Evolutionary conservation across 768 basidiomycete species (phyloP).

Genomic region (Galerina sulciceps): DNA sequence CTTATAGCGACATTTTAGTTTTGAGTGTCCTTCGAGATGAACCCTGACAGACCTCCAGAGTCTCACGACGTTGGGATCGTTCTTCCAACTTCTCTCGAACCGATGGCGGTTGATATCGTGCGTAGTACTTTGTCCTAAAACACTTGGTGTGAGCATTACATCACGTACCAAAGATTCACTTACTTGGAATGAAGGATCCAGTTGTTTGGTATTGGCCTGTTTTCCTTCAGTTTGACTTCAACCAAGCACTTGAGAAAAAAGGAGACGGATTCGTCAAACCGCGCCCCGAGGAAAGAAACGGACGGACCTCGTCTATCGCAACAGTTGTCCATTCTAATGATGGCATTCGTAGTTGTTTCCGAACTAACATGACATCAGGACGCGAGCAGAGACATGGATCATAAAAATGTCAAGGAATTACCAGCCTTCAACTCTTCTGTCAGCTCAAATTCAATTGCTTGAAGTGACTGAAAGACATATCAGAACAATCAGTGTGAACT

Average conservation of each 20-base stretch:
- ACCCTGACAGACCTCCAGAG: slow-evolving; percentile 47
- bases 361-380: slow-evolving; percentile 39
- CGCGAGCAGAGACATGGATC: background rate
- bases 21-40: background rate
- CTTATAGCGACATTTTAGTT: slow-evolving; percentile 23
- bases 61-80: slow-evolving; percentile 76
- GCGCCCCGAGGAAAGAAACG: background rate
- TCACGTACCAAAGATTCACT: background rate
- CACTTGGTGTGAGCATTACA: background rate
- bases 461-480: slow-evolving; percentile 54
- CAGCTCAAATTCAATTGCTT: slow-evolving; percentile 71
- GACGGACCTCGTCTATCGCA: slow-evolving; percentile 68
- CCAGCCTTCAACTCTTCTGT: slow-evolving; percentile 72
- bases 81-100: slow-evolving; percentile 67
- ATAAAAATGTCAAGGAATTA: slow-evolving; percentile 31
- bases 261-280: background rate
- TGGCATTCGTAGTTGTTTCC: slow-evolving; percentile 74
- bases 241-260: slow-evolving; percentile 65
- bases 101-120: slow-evolving; percentile 79
- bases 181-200: slow-evolving; percentile 78
- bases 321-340: slow-evolving; percentile 72
- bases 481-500: background rate
- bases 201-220: slow-evolving; percentile 51
- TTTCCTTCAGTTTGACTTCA: slow-evolving; percentile 67
- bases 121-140: slow-evolving; percentile 67